phyloP scores from a whole-genome alignment of 306 rosid genomes.

The Vachellia pachyceras region DNA sequence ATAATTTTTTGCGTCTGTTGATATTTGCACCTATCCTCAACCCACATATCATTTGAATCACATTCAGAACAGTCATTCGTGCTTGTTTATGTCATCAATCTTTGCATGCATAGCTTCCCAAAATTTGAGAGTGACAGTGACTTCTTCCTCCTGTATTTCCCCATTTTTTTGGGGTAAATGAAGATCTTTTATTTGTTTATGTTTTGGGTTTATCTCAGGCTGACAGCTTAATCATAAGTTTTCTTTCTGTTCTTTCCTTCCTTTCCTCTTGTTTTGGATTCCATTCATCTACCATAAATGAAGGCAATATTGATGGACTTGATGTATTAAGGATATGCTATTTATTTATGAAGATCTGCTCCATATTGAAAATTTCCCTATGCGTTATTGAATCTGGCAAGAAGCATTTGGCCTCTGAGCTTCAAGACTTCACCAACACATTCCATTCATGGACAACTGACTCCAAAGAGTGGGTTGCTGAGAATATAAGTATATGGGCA shows the following conservation, averaged over 20 bases:
- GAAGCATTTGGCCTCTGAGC: conserved; percentile 46
- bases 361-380: conserved; percentile 61
- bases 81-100: conserved; percentile 29
- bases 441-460: conserved; percentile 45
- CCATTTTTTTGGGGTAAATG: not conserved
- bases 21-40: not conserved
- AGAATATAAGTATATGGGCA: too few species aligned
- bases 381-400: conserved; percentile 35
- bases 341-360: conserved; percentile 75
- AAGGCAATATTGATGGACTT: conserved; percentile 63
- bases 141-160: not conserved
- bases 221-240: not conserved
- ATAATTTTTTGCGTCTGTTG: conserved; percentile 62
- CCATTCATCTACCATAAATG: conserved; percentile 55
- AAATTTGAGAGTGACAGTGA: not conserved
- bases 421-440: conserved; percentile 48
- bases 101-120: conserved; percentile 26
- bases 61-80: too few species aligned
- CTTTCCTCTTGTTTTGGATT: conserved; percentile 5
- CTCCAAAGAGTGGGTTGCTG: conserved; percentile 40
- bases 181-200: not conserved
- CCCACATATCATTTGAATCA: not conserved
- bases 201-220: conserved; percentile 31
- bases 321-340: conserved; percentile 63
- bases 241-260: not conserved